phyloP scores from a whole-genome alignment of 345 rosid species.

The Camelina sativa region DNA sequence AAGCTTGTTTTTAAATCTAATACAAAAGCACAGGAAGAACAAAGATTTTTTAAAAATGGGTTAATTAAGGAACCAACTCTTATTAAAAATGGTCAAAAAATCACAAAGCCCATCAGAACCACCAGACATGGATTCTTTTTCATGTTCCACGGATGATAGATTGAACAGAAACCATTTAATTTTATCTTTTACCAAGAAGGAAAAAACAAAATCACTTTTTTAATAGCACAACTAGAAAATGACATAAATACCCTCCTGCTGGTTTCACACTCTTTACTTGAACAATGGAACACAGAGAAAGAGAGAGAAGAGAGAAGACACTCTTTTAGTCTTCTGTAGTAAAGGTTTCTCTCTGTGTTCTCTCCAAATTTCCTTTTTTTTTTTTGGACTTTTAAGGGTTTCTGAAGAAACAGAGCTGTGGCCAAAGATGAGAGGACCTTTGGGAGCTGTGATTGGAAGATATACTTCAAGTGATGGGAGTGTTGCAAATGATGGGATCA shows the following conservation, averaged over 20 bases:
- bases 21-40: slow-evolving; percentile 13
- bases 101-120: slow-evolving; percentile 35
- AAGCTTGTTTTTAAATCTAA: slow-evolving; percentile 33
- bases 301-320: slow-evolving; percentile 25
- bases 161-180: slow-evolving; percentile 32
- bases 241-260: slow-evolving; percentile 37
- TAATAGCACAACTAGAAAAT: not conserved
- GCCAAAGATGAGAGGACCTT: slow-evolving; percentile 51
- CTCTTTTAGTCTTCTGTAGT: slow-evolving; percentile 16
- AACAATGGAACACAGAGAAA: slow-evolving; percentile 22
- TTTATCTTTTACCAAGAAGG: slow-evolving; percentile 27
- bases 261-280: slow-evolving; percentile 44
- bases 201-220: slow-evolving; percentile 25
- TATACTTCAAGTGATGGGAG: slow-evolving; percentile 92
- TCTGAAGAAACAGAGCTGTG: slow-evolving; percentile 29
- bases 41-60: slow-evolving; percentile 10
- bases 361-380: slow-evolving; percentile 19
- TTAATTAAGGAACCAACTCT: not conserved
- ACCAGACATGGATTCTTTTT: slow-evolving; percentile 40
- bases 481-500: slow-evolving; percentile 77
- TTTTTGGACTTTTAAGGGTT: slow-evolving; percentile 29
- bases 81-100: slow-evolving; percentile 12
- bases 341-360: slow-evolving; percentile 21
- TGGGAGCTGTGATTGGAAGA: slow-evolving; percentile 89
- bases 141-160: slow-evolving; percentile 43